phyloP scores from a whole-genome alignment of 768 basidiomycete genomes.

The Suillus decipiens region DNA sequence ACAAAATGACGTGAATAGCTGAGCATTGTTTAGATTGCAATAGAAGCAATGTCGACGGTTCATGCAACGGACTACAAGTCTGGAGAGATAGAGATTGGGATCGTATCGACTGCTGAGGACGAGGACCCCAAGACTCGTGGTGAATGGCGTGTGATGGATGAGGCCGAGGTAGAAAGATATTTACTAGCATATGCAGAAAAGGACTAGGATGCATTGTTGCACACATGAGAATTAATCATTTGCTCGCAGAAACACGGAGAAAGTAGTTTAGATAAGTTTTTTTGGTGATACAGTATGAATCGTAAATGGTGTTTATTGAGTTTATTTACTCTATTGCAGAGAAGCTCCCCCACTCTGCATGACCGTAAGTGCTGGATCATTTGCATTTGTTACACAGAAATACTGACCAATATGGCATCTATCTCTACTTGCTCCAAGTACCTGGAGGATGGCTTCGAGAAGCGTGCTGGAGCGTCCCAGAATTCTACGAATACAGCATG shows the following conservation, averaged over 20 bases:
- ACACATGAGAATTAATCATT: conserved; percentile 7
- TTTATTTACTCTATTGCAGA: conserved; percentile 31
- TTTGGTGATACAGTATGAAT: background rate
- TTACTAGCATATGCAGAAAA: conserved; percentile 88
- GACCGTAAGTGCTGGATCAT: background rate
- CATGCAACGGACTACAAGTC: conserved; percentile 97
- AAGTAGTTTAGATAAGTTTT: background rate
- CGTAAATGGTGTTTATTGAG: background rate
- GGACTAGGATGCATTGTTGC: conserved; percentile 45
- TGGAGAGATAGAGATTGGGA: conserved; percentile 94
- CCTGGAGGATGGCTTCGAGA: conserved; percentile 54
- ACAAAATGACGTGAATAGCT: conserved; percentile 2
- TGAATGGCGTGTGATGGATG: conserved; percentile 76
- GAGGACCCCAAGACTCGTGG: conserved; percentile 75
- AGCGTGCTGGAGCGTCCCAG: conserved; percentile 67
- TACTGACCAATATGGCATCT: conserved; percentile 61
- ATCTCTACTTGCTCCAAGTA: conserved; percentile 60
- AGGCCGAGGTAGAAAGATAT: conserved; percentile 77
- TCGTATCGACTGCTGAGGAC: conserved; percentile 75
- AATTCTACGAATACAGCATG: conserved; percentile 43
- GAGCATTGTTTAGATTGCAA: conserved; percentile 66
- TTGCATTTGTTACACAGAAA: background rate
- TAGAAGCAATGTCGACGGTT: conserved; percentile 91
- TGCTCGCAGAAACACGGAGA: background rate
- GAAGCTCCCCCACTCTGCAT: conserved; percentile 72